Evolutionary conservation across 345 rosid genomes (phyloP).

Genomic region (Syzygium oleosum): DNA sequence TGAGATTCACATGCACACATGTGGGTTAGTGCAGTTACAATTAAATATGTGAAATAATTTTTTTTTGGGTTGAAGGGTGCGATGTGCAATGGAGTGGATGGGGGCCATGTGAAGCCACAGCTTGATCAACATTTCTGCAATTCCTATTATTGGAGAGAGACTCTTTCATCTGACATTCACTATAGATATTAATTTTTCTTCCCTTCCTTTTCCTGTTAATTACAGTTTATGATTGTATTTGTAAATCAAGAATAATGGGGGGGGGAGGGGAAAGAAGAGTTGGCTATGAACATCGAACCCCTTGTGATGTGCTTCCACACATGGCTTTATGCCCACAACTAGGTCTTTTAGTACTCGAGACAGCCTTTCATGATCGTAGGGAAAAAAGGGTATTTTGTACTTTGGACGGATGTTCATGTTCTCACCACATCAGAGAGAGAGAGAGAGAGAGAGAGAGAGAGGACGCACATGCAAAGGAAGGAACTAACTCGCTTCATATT

Average conservation of each 20-base stretch:
- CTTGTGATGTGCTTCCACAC: not conserved
- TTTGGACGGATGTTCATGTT: not conserved
- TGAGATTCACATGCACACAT: conserved; percentile 22
- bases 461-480: not conserved
- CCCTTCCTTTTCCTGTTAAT: not conserved
- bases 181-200: not conserved
- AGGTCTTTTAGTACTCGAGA: not conserved
- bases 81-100: not conserved
- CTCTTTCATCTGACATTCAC: not conserved
- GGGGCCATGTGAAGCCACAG: conserved; percentile 18
- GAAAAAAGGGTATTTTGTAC: not conserved
- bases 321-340: conserved; percentile 1
- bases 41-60: not conserved
- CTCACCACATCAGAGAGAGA: not conserved
- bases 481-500: not conserved
- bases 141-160: conserved; percentile 13
- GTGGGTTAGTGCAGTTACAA: not conserved
- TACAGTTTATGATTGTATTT: not conserved
- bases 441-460: not conserved
- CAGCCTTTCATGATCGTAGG: conserved; percentile 3
- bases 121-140: not conserved
- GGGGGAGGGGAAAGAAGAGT: not conserved
- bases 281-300: not conserved
- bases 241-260: not conserved
- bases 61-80: not conserved